These are phyloP conservation scores for Russula emetica DNA, from an alignment of 768 basidiomycete species.

Conservation along the genomic window DNA sequence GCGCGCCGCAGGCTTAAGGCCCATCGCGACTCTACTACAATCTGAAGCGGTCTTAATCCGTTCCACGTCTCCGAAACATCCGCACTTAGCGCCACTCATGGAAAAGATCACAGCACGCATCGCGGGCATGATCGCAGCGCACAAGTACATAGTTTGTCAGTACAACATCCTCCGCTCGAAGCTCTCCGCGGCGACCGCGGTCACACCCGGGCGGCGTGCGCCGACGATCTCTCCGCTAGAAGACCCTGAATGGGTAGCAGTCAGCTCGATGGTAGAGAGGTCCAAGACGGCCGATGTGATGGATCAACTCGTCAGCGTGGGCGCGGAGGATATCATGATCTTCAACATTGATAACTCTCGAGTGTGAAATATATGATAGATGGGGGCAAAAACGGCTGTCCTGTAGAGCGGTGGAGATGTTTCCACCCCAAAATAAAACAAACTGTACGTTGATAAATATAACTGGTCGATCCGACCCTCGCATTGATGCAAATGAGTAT, in stretches of 20 bases:
- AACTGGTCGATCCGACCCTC: slow-evolving; percentile 5
- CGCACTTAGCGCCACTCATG: slow-evolving; percentile 62
- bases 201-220: slow-evolving; percentile 88
- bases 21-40: slow-evolving; percentile 83
- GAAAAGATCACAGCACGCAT: slow-evolving; percentile 80
- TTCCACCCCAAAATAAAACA: not conserved
- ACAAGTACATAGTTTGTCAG: slow-evolving; percentile 83
- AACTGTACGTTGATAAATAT: not conserved
- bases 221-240: slow-evolving; percentile 87
- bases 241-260: slow-evolving; percentile 81
- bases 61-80: slow-evolving; percentile 59
- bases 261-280: slow-evolving; percentile 91
- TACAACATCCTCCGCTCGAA: slow-evolving; percentile 79
- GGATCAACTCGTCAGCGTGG: slow-evolving; percentile 78
- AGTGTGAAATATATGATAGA: slow-evolving; percentile 45
- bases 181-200: slow-evolving; percentile 53
- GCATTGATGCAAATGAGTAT: slow-evolving; percentile 1
- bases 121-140: slow-evolving; percentile 84
- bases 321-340: slow-evolving; percentile 88
- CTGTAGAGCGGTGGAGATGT: no score
- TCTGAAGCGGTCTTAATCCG: slow-evolving; percentile 93
- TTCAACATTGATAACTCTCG: slow-evolving; percentile 92
- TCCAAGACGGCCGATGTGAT: slow-evolving; percentile 74
- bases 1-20: slow-evolving; percentile 93
- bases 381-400: not conserved